phyloP scores from a whole-genome alignment of 2,329 filamentous ascomycete species.

The Nothophoma quercina region DNA sequence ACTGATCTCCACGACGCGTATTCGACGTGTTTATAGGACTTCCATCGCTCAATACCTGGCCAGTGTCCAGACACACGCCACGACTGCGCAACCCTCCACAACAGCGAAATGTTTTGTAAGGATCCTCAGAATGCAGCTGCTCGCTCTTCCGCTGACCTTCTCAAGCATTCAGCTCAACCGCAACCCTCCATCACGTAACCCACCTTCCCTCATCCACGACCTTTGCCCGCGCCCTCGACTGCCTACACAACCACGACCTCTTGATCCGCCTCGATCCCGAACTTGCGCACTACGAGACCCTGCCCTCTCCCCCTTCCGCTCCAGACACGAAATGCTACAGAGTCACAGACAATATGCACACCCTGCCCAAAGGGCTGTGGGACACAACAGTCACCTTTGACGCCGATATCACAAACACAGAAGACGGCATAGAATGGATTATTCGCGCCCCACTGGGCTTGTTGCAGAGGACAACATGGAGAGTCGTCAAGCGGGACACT shows the following conservation, averaged over 20 bases:
- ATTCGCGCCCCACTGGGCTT: slow-evolving; percentile 47
- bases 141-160: neutral
- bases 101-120: slow-evolving; percentile 45
- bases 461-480: slow-evolving; percentile 44
- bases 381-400: slow-evolving; percentile 47
- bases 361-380: slow-evolving; percentile 47
- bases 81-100: neutral
- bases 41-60: neutral
- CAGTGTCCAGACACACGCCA: too few species aligned
- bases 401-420: slow-evolving; percentile 42
- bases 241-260: slow-evolving; percentile 47
- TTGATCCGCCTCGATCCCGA: slow-evolving; percentile 49
- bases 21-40: neutral
- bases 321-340: slow-evolving; percentile 45
- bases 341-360: slow-evolving; percentile 49
- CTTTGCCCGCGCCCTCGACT: slow-evolving; percentile 28
- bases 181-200: slow-evolving; percentile 44
- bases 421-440: slow-evolving; percentile 45
- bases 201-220: slow-evolving; percentile 38
- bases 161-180: slow-evolving; percentile 43
- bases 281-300: slow-evolving; percentile 40
- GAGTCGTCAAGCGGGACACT: slow-evolving; percentile 30
- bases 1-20: neutral
- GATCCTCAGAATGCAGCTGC: neutral
- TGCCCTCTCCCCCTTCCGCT: slow-evolving; percentile 27